Conservation (phyloP, 73 alveolate species). For the Durusdinium trenchii region DNA sequence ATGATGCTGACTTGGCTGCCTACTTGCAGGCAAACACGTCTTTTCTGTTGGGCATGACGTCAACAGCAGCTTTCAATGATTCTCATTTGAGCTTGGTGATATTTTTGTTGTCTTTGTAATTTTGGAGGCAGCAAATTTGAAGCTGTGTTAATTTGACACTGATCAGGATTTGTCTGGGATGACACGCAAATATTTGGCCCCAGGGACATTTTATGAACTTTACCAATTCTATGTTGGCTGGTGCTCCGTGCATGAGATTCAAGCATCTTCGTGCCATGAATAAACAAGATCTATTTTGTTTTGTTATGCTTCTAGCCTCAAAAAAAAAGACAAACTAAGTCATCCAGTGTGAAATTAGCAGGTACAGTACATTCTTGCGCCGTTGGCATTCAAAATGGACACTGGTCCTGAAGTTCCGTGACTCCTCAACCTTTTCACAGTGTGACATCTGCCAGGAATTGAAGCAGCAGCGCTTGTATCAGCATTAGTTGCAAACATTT, state of each 20-base stretch:
- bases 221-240: slow-evolving; percentile 15
- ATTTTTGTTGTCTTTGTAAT: background rate
- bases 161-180: background rate
- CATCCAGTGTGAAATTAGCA: no score
- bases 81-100: background rate
- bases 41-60: background rate
- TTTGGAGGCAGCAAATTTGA: no score
- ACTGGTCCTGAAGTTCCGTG: background rate
- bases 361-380: background rate
- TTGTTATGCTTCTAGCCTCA: background rate
- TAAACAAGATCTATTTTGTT: no score
- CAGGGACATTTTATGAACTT: slow-evolving; percentile 19
- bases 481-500: background rate
- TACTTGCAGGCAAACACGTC: background rate
- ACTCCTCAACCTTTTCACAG: background rate
- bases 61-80: slow-evolving; percentile 12
- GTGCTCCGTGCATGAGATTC: background rate
- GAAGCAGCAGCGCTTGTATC: background rate
- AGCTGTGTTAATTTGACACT: background rate
- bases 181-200: slow-evolving; percentile 44
- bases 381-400: background rate
- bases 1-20: background rate
- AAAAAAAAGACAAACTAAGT: background rate
- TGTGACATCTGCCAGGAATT: slow-evolving; percentile 28
- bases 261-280: background rate